Evolutionary conservation across 345 rosid species (phyloP), one percentile per base, ranked within the genome.

Genomic region (Lepidium sativum): DNA sequence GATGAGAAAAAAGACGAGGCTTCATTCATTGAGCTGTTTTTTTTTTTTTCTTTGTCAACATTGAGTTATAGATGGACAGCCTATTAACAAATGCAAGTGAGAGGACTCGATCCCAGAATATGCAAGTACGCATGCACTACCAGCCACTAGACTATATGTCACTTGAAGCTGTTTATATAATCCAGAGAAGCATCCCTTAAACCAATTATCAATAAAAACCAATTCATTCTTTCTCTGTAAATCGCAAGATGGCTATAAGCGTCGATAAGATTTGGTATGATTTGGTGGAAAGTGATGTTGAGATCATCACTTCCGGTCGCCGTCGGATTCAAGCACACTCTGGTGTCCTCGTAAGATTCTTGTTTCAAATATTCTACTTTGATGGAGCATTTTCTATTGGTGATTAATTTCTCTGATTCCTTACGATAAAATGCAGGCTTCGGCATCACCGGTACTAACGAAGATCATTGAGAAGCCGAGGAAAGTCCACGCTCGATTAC

Each of bases 261-360:
- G 43, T 77, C 62, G 69, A 63, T 49, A 53, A 33, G 9, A 39
- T 32, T 43, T 47, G 65, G 7, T 27, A 74, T n/a, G 76, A 72
- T 29, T 61, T 76, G 12, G 81, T 81, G 4, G 75, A 81, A 48
- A 70, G 90, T 0, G 95, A 91, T 63, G 71, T 89, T 31, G 76
- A 71, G 34, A 77, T 92, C 75, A 71, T 89, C 51, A 85, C 96
- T 20, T 80, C 98, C 65, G 82, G 77, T 27, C 89, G 89, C 73
- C 79, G 69, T 9, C 85, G 87, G 31, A 85, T 92, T 68, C 83
- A 89, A 0, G 87, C 82, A 2, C 95, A 89, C 70, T 77, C 85
- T 40, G 33, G 81, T 48, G 49, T 89, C 64, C 82, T 92, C 81
- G 98, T 86, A 75, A 44, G 57, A 21, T 39, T 40, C n/a, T n/a